Conservation (phyloP, 2,329 filamentous ascomycete species). For the Diplocarpon mali region DNA sequence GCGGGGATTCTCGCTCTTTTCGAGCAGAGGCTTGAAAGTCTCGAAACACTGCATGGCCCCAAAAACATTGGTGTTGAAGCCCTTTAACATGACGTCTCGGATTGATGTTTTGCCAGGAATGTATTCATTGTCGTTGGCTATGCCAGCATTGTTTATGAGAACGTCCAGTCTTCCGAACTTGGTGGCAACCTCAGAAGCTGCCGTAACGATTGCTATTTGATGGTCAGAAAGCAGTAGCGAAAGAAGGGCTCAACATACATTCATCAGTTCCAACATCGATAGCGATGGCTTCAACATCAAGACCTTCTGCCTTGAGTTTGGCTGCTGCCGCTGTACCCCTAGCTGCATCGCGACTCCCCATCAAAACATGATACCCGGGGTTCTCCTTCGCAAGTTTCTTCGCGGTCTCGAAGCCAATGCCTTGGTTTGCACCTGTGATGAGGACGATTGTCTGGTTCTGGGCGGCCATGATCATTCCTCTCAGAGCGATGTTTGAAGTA, state of each 20-base stretch:
- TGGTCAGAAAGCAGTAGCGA: not conserved
- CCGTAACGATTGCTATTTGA: not conserved
- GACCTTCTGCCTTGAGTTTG: slow-evolving; percentile 8
- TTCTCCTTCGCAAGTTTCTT: slow-evolving; percentile 10
- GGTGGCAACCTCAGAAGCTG: slow-evolving; percentile 11
- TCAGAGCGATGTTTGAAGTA: too few relatives aligned
- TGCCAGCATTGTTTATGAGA: slow-evolving; percentile 22
- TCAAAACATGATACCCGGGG: slow-evolving; percentile 8
- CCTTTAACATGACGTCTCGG: slow-evolving; percentile 4
- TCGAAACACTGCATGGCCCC: slow-evolving; percentile 11
- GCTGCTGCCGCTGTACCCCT: slow-evolving; percentile 7
- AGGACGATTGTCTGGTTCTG: slow-evolving; percentile 1
- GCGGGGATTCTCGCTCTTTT: slow-evolving; percentile 8
- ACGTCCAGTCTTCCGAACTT: slow-evolving; percentile 21
- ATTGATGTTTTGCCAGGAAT: not conserved
- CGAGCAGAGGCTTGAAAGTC: slow-evolving; percentile 14
- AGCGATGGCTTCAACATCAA: slow-evolving; percentile 8
- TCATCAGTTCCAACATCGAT: slow-evolving; percentile 13
- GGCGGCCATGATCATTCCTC: not conserved
- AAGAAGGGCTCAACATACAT: not conserved
- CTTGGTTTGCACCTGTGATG: slow-evolving; percentile 33
- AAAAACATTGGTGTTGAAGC: slow-evolving; percentile 13
- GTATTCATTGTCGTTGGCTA: slow-evolving; percentile 3
- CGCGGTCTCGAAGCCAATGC: slow-evolving; percentile 31
- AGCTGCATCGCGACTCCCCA: slow-evolving; percentile 8